Evolutionary conservation across 371 early-diverging fungal species (phyloP), one percentile per base, ranked within the genome.

Genomic region (Batkoa obscura): DNA sequence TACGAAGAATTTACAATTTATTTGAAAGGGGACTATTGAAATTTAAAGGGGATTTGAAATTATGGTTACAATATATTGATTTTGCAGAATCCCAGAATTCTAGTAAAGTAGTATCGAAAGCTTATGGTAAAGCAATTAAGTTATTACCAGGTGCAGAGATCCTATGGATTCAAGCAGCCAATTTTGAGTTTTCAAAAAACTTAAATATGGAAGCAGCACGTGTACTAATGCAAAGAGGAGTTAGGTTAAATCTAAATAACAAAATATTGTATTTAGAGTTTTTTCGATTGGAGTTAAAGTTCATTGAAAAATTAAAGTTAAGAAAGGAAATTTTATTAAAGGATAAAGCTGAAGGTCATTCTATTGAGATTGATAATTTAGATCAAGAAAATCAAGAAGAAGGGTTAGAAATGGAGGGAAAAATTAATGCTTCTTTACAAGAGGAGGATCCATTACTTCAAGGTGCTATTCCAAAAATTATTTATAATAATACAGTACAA

Each of bases 11-110:
- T 56, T 80, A 80, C 58, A 67, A 72, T 47, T 67, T 96, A 34
- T 93, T 82, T 63, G 77, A 81, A 59, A 74, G 90, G 50, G 80
- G 84, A n/a, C 67, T 90, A 23, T 75, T 64, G 34, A 80, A 81
- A 61, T 94, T 91, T 61, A 69, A 73, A 13, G 87, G 87, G 15
- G 91, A 92, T 61, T 58, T 83, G 3, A 66, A 69, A 23, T 64
- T 96, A 56, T 96, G 97, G 97, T 56, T 86, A 53, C 86, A 89
- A 68, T 96, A 88, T 64, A 81, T 92, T 63, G 86, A 83, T 33
- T 90, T 80, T 72, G 77, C 81, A 10, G 78, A 79, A 63, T 66
- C 59, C 31, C 70, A 64, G 12, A 31, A 54, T 31, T 17, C 59
- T 3, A 59, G 39, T 8, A 3, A 49, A 8, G 12, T 55, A 10